These are phyloP conservation scores for Alternaria viburni DNA, from an alignment of 2,329 filamentous ascomycete species.

Conservation along the genomic window DNA sequence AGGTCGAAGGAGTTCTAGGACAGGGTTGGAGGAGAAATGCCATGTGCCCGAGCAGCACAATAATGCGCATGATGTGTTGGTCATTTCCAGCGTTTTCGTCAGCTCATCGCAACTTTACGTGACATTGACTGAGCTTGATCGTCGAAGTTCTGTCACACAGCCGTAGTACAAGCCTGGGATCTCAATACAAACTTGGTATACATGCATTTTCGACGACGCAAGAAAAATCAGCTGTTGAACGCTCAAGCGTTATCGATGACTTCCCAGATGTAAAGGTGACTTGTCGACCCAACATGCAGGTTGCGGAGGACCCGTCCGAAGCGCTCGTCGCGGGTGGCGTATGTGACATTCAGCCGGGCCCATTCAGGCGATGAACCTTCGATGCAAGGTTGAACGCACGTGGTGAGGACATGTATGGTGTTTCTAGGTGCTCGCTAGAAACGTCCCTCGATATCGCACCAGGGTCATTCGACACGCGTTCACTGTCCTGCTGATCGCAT, in stretches of 20 bases:
- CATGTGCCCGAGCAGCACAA: background rate
- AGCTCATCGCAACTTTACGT: background rate
- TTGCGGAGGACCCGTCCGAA: background rate
- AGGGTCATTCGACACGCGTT: background rate
- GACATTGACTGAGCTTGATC: background rate
- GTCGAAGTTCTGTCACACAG: background rate
- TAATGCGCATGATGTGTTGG: background rate
- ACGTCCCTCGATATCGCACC: background rate
- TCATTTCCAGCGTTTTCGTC: background rate
- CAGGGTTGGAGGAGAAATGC: background rate
- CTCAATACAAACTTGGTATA: background rate
- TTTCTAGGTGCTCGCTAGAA: background rate
- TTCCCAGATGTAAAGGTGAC: background rate
- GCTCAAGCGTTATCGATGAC: background rate
- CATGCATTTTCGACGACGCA: background rate
- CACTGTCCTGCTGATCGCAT: background rate
- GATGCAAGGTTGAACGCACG: background rate
- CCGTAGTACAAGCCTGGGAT: background rate
- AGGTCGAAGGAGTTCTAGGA: background rate
- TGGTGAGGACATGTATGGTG: background rate
- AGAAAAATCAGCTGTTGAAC: background rate
- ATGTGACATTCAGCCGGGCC: constrained; percentile 31
- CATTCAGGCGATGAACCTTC: constrained; percentile 1
- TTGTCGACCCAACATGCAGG: background rate
- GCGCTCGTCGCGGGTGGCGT: constrained; percentile 1